These are phyloP conservation scores for Pleurotus tuber-regium DNA, from an alignment of 768 basidiomycete species.

Conservation along the genomic window DNA sequence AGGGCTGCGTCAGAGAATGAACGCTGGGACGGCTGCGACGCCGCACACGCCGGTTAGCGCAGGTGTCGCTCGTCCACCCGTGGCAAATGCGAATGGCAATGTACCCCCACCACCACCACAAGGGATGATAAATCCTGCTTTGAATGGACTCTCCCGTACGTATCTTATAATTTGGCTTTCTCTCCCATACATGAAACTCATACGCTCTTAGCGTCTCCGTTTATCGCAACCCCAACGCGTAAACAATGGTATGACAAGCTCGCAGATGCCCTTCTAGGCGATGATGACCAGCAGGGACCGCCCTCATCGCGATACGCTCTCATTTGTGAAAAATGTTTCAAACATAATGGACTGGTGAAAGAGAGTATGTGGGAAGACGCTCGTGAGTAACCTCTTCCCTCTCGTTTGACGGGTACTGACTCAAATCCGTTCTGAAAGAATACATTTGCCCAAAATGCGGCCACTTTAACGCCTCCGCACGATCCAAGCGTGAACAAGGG, in stretches of 20 bases:
- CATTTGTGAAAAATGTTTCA: conserved; percentile 85
- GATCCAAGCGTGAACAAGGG: conserved; percentile 29
- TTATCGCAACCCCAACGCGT: conserved; percentile 38
- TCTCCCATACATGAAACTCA: background rate
- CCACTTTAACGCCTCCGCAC: conserved; percentile 65
- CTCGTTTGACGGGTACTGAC: conserved; percentile 1
- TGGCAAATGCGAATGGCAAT: background rate
- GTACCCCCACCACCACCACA: conserved; percentile 29
- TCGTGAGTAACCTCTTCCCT: conserved; percentile 49
- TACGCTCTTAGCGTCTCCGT: background rate
- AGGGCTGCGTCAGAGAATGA: conserved; percentile 36
- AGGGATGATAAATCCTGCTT: conserved; percentile 21
- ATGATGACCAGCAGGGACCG: conserved; percentile 55
- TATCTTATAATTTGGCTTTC: background rate
- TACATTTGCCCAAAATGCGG: conserved; percentile 86
- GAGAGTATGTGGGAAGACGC: conserved; percentile 79
- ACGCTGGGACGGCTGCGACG: conserved; percentile 17
- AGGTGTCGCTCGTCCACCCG: too few relatives aligned
- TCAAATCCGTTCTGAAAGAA: conserved; percentile 42
- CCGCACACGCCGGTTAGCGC: conserved; percentile 15
- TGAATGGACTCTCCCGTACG: conserved; percentile 3
- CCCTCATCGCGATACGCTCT: conserved; percentile 69
- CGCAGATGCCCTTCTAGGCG: conserved; percentile 84
- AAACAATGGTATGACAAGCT: conserved; percentile 87
- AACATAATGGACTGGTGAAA: conserved; percentile 86